Percentiles rank a stretch among this genome's conserved stretches.
Conservation (phyloP, 768 basidiomycete species). For the Boletus sp. region DNA sequence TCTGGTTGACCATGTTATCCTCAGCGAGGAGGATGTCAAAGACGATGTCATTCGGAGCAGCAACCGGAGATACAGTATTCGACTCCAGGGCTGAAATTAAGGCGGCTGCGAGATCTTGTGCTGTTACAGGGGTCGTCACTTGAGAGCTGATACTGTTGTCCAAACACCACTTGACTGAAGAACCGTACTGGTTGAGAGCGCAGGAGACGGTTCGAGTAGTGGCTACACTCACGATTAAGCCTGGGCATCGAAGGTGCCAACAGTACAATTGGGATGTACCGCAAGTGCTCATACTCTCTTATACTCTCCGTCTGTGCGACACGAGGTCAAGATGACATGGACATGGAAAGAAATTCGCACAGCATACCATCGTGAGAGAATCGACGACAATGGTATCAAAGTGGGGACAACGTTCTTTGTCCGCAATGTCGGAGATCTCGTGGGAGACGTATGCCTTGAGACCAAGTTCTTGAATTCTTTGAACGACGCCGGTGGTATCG, state of each 20-base stretch:
- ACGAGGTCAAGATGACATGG: slow-evolving; percentile 13
- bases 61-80: slow-evolving; percentile 86
- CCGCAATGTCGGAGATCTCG: slow-evolving; percentile 74
- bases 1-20: slow-evolving; percentile 95
- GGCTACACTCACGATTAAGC: slow-evolving; percentile 58
- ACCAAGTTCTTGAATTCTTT: slow-evolving; percentile 74
- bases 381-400: slow-evolving; percentile 97
- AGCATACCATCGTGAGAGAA: slow-evolving; percentile 75
- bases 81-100: slow-evolving; percentile 93
- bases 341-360: neutral
- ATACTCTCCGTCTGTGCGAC: slow-evolving; percentile 73
- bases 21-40: slow-evolving; percentile 96
- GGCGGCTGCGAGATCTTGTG: slow-evolving; percentile 87
- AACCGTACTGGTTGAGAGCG: slow-evolving; percentile 4
- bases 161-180: slow-evolving; percentile 88
- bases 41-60: slow-evolving; percentile 78
- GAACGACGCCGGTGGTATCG: slow-evolving; percentile 72
- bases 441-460: slow-evolving; percentile 74
- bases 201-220: neutral
- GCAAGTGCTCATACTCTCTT: slow-evolving; percentile 88
- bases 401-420: slow-evolving; percentile 78
- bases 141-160: slow-evolving; percentile 96
- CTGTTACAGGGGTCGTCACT: slow-evolving; percentile 84
- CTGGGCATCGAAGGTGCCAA: slow-evolving; percentile 75
- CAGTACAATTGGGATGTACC: slow-evolving; percentile 95